Evolutionary conservation across 2,329 filamentous ascomycete species (phyloP).

Genomic region (Ophiostoma piceae): DNA sequence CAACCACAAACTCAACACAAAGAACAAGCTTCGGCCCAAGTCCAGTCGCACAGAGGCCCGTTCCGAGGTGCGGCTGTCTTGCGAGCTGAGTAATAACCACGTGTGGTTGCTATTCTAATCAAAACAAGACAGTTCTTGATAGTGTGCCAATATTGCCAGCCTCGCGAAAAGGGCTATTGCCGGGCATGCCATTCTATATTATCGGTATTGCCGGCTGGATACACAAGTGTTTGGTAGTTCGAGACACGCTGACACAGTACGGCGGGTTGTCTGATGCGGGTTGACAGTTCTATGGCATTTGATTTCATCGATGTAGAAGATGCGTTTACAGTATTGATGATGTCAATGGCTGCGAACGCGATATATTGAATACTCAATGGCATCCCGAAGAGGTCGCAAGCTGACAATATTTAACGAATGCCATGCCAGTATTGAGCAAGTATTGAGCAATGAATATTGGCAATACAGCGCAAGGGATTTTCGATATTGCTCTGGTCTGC

Average conservation of each 20-base stretch:
- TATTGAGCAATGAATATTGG: neutral
- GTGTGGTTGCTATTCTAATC: neutral
- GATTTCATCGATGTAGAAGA: too few relatives aligned
- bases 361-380: neutral
- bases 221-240: too few relatives aligned
- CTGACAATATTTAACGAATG: too few relatives aligned
- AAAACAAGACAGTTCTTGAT: neutral
- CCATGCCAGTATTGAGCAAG: too few relatives aligned
- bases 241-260: too few relatives aligned
- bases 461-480: neutral
- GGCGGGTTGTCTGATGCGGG: too few relatives aligned
- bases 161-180: neutral
- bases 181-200: neutral
- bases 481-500: too few relatives aligned
- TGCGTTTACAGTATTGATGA: too few relatives aligned
- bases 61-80: neutral
- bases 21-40: neutral
- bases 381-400: neutral
- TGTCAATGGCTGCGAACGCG: neutral
- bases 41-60: neutral
- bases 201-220: neutral
- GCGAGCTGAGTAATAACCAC: neutral
- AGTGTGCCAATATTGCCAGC: neutral
- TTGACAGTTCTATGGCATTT: too few relatives aligned
- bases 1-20: neutral